Evolutionary conservation across 2,329 filamentous ascomycete species (phyloP).

Genomic region (Diaporthe citriasiana): DNA sequence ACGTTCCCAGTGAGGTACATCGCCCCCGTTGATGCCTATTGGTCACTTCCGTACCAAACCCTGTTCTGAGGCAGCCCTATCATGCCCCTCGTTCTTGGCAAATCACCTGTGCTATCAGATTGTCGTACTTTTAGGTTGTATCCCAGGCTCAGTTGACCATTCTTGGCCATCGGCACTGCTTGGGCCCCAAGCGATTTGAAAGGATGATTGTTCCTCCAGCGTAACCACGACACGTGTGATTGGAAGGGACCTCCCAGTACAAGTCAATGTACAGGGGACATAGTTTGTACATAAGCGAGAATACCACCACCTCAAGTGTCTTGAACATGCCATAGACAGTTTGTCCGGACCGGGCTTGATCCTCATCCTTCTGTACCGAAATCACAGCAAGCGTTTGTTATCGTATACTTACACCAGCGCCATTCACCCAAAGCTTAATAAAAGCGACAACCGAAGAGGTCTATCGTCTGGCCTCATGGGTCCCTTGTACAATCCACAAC

Average conservation of each 20-base stretch:
- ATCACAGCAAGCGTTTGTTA: neutral
- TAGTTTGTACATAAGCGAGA: neutral
- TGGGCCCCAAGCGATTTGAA: neutral
- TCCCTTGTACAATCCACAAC: neutral
- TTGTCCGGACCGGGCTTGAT: no score
- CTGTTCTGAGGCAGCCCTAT: slow-evolving; percentile 7
- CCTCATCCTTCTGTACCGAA: neutral
- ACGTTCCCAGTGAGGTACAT: neutral
- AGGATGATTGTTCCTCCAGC: neutral
- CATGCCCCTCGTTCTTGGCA: slow-evolving; percentile 1
- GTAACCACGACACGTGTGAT: neutral
- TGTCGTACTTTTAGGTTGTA: neutral
- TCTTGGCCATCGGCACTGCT: neutral
- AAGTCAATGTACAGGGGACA: neutral
- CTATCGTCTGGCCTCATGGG: neutral
- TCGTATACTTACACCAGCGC: neutral
- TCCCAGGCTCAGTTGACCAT: neutral
- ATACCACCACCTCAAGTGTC: neutral
- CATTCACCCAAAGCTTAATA: neutral
- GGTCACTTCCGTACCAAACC: neutral
- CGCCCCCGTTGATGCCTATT: neutral
- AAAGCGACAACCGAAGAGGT: neutral
- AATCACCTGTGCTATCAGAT: neutral
- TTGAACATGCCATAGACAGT: no score
- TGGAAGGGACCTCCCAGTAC: neutral